Percentiles rank a stretch among this genome's conserved stretches.
These are phyloP conservation scores for Allium fistulosum DNA, from an alignment of 106 monocot genomes.

Conservation along the genomic window DNA sequence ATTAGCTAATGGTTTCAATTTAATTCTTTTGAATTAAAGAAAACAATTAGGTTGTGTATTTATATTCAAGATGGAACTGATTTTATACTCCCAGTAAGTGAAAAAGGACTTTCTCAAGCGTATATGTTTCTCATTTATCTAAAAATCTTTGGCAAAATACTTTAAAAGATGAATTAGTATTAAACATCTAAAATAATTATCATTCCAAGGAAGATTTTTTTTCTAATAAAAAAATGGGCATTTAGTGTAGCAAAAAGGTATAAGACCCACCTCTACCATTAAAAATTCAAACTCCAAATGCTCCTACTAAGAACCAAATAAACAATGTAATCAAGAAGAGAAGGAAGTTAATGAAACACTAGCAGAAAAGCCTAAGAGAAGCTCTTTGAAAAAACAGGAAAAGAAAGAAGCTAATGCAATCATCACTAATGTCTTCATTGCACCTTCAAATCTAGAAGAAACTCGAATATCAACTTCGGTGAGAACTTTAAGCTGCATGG, in stretches of 20 bases:
- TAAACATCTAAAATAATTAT: too few species aligned
- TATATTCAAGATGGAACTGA: too few species aligned
- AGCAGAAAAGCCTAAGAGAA: background rate
- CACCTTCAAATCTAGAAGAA: background rate
- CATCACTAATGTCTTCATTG: background rate
- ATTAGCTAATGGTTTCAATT: too few species aligned
- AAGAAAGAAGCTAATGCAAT: background rate
- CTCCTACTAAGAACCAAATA: background rate
- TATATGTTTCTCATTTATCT: too few species aligned
- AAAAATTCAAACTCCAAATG: background rate
- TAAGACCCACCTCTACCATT: background rate
- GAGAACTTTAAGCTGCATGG: conserved; percentile 75
- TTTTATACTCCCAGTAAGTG: too few species aligned
- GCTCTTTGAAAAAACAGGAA: background rate
- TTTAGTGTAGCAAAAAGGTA: conserved; percentile 18
- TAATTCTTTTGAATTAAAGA: too few species aligned
- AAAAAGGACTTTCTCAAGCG: too few species aligned
- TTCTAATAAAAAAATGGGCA: background rate
- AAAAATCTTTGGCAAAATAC: too few species aligned
- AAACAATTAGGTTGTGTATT: too few species aligned
- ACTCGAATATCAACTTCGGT: conserved; percentile 14
- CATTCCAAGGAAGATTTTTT: too few species aligned
- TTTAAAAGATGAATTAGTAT: too few species aligned
- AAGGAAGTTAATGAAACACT: background rate
- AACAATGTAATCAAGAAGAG: background rate